A percentile compares a stretch with the other conserved stretches of the same genome.
Conservation (phyloP, 139 green algal species). For the Chlorella ohadii region DNA sequence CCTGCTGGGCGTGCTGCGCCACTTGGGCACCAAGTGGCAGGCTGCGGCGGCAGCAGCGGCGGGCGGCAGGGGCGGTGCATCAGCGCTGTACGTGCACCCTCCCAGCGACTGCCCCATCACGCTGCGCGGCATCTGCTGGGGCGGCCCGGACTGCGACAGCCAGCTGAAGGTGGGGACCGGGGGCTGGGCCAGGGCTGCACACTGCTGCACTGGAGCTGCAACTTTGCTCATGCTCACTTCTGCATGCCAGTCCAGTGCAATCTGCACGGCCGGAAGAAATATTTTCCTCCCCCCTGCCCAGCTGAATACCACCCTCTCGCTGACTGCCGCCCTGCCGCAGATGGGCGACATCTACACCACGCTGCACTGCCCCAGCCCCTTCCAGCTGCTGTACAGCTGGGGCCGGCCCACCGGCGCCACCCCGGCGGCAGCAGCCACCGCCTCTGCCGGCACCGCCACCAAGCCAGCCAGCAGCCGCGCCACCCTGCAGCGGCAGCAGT, state of each 20-base stretch:
- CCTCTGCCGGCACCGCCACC: background rate
- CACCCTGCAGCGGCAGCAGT: background rate
- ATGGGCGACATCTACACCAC: constrained; percentile 17
- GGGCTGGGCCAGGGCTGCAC: background rate
- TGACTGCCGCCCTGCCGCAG: background rate
- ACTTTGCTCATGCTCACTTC: too few species aligned
- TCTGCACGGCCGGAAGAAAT: too few species aligned
- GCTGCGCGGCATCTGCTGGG: constrained; percentile 26
- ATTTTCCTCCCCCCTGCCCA: too few species aligned
- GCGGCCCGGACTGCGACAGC: constrained; percentile 12
- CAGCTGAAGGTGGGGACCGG: constrained; percentile 23
- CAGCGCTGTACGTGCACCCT: constrained; percentile 11
- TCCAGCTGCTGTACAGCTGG: constrained; percentile 37
- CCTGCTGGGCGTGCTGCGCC: constrained; percentile 32
- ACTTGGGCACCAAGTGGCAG: constrained; percentile 28
- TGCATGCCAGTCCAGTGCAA: too few species aligned
- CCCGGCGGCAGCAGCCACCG: background rate
- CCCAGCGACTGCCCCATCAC: constrained; percentile 8
- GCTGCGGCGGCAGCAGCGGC: background rate
- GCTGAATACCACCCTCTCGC: too few species aligned
- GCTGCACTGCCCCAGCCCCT: constrained; percentile 20
- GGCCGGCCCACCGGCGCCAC: background rate
- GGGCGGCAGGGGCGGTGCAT: background rate
- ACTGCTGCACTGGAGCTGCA: too few species aligned
- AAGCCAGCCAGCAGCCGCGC: background rate